phyloP scores from a whole-genome alignment of 2,329 filamentous ascomycete genomes.

The Xylariaceae sp. region DNA sequence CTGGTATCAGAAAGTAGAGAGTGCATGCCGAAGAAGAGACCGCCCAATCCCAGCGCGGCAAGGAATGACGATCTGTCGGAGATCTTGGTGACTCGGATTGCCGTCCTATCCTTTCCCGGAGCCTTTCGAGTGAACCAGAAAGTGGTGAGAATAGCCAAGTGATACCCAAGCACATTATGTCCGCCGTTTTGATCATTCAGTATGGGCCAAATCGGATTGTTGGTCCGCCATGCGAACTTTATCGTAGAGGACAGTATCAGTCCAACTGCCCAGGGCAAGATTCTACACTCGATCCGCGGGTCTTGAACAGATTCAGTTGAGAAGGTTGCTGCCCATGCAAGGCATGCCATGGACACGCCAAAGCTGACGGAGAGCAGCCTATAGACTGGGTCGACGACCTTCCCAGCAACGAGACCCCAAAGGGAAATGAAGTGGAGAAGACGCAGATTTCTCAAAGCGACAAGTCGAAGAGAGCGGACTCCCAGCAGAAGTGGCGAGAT shows the following conservation, averaged over 20 bases:
- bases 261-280: conserved; percentile 76
- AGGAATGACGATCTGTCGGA: conserved; percentile 63
- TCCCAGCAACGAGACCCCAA: conserved; percentile 73
- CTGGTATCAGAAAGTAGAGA: conserved; percentile 94
- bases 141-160: conserved; percentile 71
- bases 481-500: conserved; percentile 76
- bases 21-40: conserved; percentile 83
- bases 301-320: conserved; percentile 73
- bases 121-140: conserved; percentile 69
- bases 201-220: conserved; percentile 95
- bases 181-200: conserved; percentile 88
- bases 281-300: conserved; percentile 72
- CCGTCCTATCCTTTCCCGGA: conserved; percentile 41
- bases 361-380: conserved; percentile 81
- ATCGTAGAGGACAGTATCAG: conserved; percentile 80
- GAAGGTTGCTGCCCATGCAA: conserved; percentile 81
- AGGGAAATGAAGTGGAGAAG: conserved; percentile 74
- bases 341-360: conserved; percentile 72
- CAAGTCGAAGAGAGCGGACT: conserved; percentile 62
- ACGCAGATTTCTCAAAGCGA: conserved; percentile 66
- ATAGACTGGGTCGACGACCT: conserved; percentile 65
- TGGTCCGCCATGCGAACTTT: conserved; percentile 91
- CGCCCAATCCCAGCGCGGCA: conserved; percentile 74
- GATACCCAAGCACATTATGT: conserved; percentile 82
- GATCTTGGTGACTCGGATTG: conserved; percentile 26